A percentile compares a stretch with the other conserved stretches of the same genome.
phyloP scores from a whole-genome alignment of 768 basidiomycete species.

The Trametes sanguinea region DNA sequence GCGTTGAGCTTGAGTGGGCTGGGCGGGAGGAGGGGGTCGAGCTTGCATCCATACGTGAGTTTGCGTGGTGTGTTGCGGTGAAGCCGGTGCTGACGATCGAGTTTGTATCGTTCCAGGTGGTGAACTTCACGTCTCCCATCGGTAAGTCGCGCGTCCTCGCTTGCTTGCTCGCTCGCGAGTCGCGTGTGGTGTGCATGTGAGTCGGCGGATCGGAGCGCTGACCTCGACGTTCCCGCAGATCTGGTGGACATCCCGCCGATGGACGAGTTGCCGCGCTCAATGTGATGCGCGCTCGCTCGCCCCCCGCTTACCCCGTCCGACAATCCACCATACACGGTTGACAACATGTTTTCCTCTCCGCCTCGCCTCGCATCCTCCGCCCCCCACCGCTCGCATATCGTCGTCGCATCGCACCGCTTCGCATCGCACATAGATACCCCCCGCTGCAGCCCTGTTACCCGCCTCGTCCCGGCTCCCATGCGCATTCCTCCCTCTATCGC shows the following conservation, averaged over 20 bases:
- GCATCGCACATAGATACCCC: neutral
- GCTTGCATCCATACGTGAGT: slow-evolving; percentile 36
- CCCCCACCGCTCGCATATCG: no score
- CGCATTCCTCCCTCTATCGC: no score
- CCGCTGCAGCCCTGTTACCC: neutral
- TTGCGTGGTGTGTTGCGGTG: neutral
- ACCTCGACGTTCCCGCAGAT: slow-evolving; percentile 14
- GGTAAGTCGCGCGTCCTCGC: slow-evolving; percentile 26
- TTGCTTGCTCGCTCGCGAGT: no score
- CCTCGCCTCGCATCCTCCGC: no score
- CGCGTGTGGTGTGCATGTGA: neutral
- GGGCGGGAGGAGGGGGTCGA: slow-evolving; percentile 14
- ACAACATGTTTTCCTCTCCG: no score
- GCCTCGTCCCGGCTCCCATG: neutral
- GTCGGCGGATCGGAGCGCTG: no score
- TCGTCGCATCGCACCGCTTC: neutral
- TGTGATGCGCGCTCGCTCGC: slow-evolving; percentile 5
- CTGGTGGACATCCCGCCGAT: slow-evolving; percentile 26
- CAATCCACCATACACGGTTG: no score
- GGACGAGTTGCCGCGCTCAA: slow-evolving; percentile 23
- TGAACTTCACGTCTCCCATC: slow-evolving; percentile 43
- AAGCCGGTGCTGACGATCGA: neutral
- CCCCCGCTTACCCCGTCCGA: neutral
- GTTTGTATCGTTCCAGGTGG: slow-evolving; percentile 28
- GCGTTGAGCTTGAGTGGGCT: neutral